These are phyloP conservation scores for Betula pendula DNA, from an alignment of 306 rosid genomes.

Conservation along the genomic window DNA sequence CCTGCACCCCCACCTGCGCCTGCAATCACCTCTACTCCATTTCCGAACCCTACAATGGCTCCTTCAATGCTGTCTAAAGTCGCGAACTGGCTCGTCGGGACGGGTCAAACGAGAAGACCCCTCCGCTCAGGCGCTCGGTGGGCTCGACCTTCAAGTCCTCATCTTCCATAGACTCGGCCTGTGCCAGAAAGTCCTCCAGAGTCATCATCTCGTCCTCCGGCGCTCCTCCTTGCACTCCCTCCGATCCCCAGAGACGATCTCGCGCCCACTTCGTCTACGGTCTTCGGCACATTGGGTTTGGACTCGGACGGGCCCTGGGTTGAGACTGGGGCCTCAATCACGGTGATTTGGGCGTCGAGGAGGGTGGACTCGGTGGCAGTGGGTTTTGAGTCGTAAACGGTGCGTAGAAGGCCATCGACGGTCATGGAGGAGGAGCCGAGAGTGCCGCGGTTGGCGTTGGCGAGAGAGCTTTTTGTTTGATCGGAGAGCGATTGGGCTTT, in stretches of 20 bases:
- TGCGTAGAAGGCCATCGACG: constrained; percentile 48
- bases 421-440: constrained; percentile 40
- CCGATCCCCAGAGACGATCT: constrained; percentile 71
- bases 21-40: constrained; percentile 49
- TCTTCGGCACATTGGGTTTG: constrained; percentile 33
- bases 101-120: constrained; percentile 52
- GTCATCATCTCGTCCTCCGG: constrained; percentile 78
- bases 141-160: constrained; percentile 56
- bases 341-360: constrained; percentile 49
- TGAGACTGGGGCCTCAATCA: constrained; percentile 34
- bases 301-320: constrained; percentile 9
- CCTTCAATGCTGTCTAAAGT: constrained; percentile 64
- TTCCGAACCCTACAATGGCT: constrained; percentile 57
- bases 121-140: constrained; percentile 53
- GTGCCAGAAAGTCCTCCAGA: constrained; percentile 81
- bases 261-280: constrained; percentile 87
- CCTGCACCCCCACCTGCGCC: constrained; percentile 26
- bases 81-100: constrained; percentile 42
- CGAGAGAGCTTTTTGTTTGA: background rate
- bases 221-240: constrained; percentile 64
- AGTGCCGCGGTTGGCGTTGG: background rate
- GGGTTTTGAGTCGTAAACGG: constrained; percentile 32
- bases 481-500: constrained; percentile 35
- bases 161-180: constrained; percentile 57
- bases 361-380: constrained; percentile 45